These are phyloP conservation scores for Xylaria bambusicola DNA, from an alignment of 495 filamentous ascomycete genomes.

Conservation along the genomic window DNA sequence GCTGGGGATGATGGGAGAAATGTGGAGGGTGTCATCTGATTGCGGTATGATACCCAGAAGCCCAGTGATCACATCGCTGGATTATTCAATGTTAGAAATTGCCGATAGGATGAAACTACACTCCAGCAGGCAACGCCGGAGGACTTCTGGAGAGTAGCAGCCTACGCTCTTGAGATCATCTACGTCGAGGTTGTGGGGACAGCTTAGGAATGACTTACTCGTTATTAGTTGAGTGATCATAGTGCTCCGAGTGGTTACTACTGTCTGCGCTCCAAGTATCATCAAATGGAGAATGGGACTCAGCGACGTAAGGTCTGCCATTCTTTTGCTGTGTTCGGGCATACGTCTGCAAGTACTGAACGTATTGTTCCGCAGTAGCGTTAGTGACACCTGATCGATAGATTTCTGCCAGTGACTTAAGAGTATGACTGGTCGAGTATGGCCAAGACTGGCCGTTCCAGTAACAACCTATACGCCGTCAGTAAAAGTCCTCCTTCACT, in stretches of 20 bases:
- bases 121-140: not conserved
- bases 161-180: not conserved
- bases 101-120: not conserved
- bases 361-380: conserved; percentile 37
- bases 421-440: conserved; percentile 41
- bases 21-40: conserved; percentile 36
- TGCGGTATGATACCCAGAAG: conserved; percentile 45
- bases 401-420: conserved; percentile 38
- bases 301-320: conserved; percentile 46
- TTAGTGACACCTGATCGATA: conserved; percentile 36
- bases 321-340: conserved; percentile 46
- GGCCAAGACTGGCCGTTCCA: conserved; percentile 54
- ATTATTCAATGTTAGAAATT: not conserved
- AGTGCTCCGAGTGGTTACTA: conserved; percentile 47
- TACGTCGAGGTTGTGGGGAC: not conserved
- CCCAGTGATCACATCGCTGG: conserved; percentile 46
- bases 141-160: not conserved
- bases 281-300: conserved; percentile 45
- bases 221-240: conserved; percentile 48
- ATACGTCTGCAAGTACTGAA: conserved; percentile 41
- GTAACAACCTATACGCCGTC: conserved; percentile 33
- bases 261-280: conserved; percentile 44
- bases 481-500: not conserved
- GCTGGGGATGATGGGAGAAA: conserved; percentile 43
- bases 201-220: conserved; percentile 25